A percentile compares a stretch with the other conserved stretches of the same genome.
Evolutionary conservation across 495 filamentous ascomycete species (phyloP).

Genomic region (Pyronema omphalodes): DNA sequence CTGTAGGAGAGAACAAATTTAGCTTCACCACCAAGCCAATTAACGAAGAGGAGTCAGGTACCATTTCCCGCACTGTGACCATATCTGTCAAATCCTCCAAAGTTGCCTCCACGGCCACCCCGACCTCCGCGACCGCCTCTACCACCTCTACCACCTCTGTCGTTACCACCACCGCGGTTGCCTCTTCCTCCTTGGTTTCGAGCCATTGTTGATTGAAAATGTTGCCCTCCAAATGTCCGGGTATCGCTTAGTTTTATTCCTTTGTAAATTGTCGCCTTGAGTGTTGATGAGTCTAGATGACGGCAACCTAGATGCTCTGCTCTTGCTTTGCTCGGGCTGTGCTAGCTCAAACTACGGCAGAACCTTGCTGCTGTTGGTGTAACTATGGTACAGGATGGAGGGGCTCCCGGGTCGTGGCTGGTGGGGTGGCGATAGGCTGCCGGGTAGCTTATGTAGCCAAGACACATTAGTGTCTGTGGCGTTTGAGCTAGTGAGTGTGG

Average conservation of each 20-base stretch:
- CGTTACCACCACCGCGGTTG: slow-evolving; percentile 8
- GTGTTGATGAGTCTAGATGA: not conserved
- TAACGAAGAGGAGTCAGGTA: too few species aligned
- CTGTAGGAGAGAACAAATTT: too few species aligned
- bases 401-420: too few species aligned
- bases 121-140: not conserved
- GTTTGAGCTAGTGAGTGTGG: too few species aligned
- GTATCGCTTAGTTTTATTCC: not conserved
- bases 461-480: too few species aligned
- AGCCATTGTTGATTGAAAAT: not conserved
- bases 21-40: too few species aligned
- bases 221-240: not conserved
- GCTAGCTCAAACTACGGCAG: too few species aligned
- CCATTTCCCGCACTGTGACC: not conserved
- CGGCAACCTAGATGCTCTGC: not conserved
- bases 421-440: too few species aligned
- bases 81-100: not conserved
- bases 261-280: not conserved
- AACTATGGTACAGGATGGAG: not conserved
- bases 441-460: too few species aligned
- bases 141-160: slow-evolving; percentile 2
- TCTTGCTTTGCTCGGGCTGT: not conserved
- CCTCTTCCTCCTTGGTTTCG: not conserved
- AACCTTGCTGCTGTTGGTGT: not conserved
- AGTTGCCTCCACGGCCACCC: not conserved